Base-by-base conservation (phyloP, 345 rosid species). In the Aquilaria yunnanensis region DNA sequence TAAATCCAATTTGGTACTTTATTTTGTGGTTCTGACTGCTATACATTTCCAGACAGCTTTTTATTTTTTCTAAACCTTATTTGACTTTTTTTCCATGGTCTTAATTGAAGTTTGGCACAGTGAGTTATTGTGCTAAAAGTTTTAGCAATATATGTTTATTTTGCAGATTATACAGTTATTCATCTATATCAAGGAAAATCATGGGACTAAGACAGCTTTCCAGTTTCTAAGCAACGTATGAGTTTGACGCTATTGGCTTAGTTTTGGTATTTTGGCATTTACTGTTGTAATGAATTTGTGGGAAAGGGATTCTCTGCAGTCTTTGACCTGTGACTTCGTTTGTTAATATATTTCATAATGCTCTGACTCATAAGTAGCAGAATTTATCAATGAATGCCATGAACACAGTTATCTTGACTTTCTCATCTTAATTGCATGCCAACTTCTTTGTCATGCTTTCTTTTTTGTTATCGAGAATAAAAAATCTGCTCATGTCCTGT, bases 101-200 rank as follows among this genome's bases (percentile, higher is more conserved):
- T 14, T 54, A 32, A 30, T 62, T 53, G 57, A 62, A 41, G 31
- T 31, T 67, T 53, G 51, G 41, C 29, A 59, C 59, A 14, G 46
- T 32, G 16, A 59, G 12, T 34, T 34, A 4, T 57, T 54, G 11
- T 67, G 55, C 70, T 67, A 16, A 70, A 51, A 48, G 56, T 56
- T 57, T 29, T 30, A 48, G 60, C 31, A 55, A 46, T 32, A 49
- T 60, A 53, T 62, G 14, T 50, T 65, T 68, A 31, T 68, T 76
- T 70, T 71, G 87, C 88, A 94, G 99, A 80, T 90, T 49, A 94
- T 90, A 73, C 85, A 83, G 56, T 93, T 94, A 62, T 94, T 94
- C 77, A 58, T 80, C 60, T 87, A 90, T 78, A 71, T 85, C 67
- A 81, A 94, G 82, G 97, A 93, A 78, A 89, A 86, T 76, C 79